Evolutionary conservation across 2,329 filamentous ascomycete species (phyloP).

Genomic region (Cercospora sesami): DNA sequence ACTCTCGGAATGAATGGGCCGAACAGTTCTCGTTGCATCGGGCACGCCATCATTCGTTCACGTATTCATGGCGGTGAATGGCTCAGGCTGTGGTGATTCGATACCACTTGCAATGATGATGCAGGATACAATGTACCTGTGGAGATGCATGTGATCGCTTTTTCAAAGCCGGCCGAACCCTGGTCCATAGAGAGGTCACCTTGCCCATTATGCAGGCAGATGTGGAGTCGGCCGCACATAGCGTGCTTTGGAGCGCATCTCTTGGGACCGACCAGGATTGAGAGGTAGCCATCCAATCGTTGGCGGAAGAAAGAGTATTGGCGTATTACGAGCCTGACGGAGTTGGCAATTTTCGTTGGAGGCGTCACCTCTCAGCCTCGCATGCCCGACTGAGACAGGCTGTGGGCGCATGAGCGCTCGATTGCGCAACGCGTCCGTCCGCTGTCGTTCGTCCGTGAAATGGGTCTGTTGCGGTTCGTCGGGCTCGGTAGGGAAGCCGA

Average conservation of each 20-base stretch:
- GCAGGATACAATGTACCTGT: slow-evolving; percentile 21
- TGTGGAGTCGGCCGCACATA: slow-evolving; percentile 15
- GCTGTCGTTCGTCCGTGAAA: slow-evolving; percentile 5
- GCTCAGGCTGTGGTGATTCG: slow-evolving; percentile 7
- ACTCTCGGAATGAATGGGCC: not conserved
- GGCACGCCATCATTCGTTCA: slow-evolving; percentile 5
- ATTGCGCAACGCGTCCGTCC: slow-evolving; percentile 14
- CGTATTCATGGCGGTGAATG: slow-evolving; percentile 20
- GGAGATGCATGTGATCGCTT: slow-evolving; percentile 21
- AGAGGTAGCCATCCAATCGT: slow-evolving; percentile 4
- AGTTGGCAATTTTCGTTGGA: slow-evolving; percentile 13
- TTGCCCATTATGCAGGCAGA: slow-evolving; percentile 4
- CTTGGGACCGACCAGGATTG: slow-evolving; percentile 15
- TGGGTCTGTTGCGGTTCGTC: slow-evolving; percentile 13
- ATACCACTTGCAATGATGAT: slow-evolving; percentile 19
- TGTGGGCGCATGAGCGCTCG: slow-evolving; percentile 15
- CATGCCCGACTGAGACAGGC: slow-evolving; percentile 21
- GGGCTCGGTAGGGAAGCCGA: slow-evolving; percentile 22
- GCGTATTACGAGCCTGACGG: not conserved
- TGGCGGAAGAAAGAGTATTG: not conserved
- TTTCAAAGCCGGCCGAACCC: not conserved
- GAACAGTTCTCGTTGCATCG: not conserved
- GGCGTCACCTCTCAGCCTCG: slow-evolving; percentile 24
- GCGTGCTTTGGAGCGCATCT: slow-evolving; percentile 11
- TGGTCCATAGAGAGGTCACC: slow-evolving; percentile 7